These are phyloP conservation scores for Plasmodium reichenowi DNA, from an alignment of 169 alveolate species.

Conservation along the genomic window DNA sequence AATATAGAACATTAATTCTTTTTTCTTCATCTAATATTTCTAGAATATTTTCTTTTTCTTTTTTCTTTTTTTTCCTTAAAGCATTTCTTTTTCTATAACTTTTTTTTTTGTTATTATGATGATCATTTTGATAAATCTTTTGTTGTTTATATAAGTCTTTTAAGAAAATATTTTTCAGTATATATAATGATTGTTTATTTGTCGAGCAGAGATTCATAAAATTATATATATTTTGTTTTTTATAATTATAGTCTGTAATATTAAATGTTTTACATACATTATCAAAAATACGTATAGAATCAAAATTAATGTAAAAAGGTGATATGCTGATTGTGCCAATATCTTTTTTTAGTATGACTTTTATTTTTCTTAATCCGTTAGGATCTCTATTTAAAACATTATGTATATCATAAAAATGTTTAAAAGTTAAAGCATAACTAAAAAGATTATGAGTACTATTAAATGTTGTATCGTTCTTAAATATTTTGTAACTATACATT, in stretches of 20 bases:
- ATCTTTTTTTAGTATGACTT: conserved; percentile 59
- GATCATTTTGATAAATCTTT: conserved; percentile 36
- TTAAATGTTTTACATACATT: conserved; percentile 59
- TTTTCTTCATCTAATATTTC: conserved; percentile 47
- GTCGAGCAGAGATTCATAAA: conserved; percentile 38
- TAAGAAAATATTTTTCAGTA: conserved; percentile 22
- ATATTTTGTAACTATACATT: conserved; percentile 23
- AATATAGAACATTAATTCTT: conserved; percentile 53
- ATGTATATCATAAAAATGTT: conserved; percentile 55
- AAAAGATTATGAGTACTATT: not conserved
- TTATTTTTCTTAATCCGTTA: conserved; percentile 63
- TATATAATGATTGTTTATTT: not conserved
- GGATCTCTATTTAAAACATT: conserved; percentile 65
- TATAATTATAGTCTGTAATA: conserved; percentile 27
- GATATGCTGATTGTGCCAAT: conserved; percentile 69
- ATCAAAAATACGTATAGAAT: conserved; percentile 26
- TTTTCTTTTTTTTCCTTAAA: not conserved
- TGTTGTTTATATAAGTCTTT: conserved; percentile 60
- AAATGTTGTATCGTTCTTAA: conserved; percentile 4
- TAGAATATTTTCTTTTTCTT: conserved; percentile 18
- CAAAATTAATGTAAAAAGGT: conserved; percentile 68
- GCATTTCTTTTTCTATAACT: conserved; percentile 11
- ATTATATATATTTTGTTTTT: conserved; percentile 28
- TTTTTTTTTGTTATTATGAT: conserved; percentile 17
- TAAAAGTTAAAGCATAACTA: conserved; percentile 27